phyloP scores from a whole-genome alignment of 2,329 filamentous ascomycete genomes.

The Penicillium sp. region DNA sequence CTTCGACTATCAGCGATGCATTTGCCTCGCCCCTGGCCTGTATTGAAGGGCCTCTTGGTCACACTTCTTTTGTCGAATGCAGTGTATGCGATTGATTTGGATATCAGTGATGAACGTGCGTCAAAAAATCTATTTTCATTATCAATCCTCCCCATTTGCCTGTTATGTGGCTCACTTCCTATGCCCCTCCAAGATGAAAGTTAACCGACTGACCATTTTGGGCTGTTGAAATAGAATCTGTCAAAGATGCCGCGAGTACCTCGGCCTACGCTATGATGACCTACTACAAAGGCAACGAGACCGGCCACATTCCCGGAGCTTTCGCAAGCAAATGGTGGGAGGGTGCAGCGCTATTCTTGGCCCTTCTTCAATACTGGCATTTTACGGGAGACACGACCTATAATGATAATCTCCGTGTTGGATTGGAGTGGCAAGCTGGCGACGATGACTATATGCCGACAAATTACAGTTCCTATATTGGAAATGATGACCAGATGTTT shows the following conservation, averaged over 20 bases:
- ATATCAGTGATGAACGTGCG: slow-evolving; percentile 30
- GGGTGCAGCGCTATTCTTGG: slow-evolving; percentile 66
- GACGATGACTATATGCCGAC: slow-evolving; percentile 36
- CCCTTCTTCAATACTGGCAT: slow-evolving; percentile 69
- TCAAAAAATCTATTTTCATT: neutral
- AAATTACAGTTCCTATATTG: slow-evolving; percentile 41
- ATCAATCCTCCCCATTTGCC: neutral
- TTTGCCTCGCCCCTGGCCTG: neutral
- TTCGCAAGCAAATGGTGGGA: slow-evolving; percentile 78
- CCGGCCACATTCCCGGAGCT: slow-evolving; percentile 53
- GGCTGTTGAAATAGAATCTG: slow-evolving; percentile 32
- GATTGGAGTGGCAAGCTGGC: slow-evolving; percentile 34
- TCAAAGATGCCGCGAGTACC: slow-evolving; percentile 45
- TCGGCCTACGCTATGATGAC: slow-evolving; percentile 52
- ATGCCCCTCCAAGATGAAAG: neutral
- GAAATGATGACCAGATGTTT: slow-evolving; percentile 71
- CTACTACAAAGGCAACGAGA: slow-evolving; percentile 54
- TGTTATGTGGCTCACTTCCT: neutral
- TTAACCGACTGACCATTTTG: neutral
- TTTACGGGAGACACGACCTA: slow-evolving; percentile 65
- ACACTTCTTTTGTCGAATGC: slow-evolving; percentile 3
- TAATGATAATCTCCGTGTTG: slow-evolving; percentile 56
- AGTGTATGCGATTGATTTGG: slow-evolving; percentile 24
- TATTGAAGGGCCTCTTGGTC: slow-evolving; percentile 2
- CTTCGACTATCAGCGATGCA: slow-evolving; percentile 8